A percentile compares a stretch with the other conserved stretches of the same genome.
These are phyloP conservation scores for Recurvomyces mirabilis DNA, from an alignment of 495 filamentous ascomycete species.

Conservation along the genomic window DNA sequence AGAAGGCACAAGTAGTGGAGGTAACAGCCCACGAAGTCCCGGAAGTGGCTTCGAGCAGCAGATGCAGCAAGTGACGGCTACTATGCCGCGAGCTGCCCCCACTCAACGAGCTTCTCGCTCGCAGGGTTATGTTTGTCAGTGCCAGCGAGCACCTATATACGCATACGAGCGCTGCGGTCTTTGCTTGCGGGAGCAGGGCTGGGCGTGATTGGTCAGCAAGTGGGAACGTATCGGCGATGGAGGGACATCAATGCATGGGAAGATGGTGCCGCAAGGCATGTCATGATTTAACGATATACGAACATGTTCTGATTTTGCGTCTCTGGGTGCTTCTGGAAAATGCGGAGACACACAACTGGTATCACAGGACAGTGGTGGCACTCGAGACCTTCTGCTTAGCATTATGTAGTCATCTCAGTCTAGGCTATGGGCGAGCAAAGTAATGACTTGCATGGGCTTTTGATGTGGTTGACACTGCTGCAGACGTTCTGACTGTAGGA, in stretches of 20 bases:
- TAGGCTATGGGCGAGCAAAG: no score
- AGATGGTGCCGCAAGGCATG: constrained; percentile 17
- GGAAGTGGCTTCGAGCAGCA: constrained; percentile 31
- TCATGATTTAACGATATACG: constrained; percentile 5
- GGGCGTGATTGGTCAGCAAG: no score
- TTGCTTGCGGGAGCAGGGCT: constrained; percentile 17
- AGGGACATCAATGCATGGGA: background rate
- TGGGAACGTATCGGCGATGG: no score
- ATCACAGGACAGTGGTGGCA: background rate
- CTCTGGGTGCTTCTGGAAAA: background rate
- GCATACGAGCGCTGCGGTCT: constrained; percentile 13
- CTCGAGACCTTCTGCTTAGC: no score
- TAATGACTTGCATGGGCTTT: no score
- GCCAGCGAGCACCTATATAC: constrained; percentile 9
- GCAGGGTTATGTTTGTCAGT: constrained; percentile 14
- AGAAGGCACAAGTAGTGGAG: constrained; percentile 36
- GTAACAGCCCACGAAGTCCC: constrained; percentile 45
- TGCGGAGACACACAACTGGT: background rate
- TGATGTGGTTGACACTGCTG: no score
- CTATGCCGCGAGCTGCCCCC: constrained; percentile 12
- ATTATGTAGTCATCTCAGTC: no score
- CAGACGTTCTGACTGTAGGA: no score
- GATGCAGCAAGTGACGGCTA: constrained; percentile 17
- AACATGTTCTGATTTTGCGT: background rate
- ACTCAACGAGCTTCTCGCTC: background rate